A percentile compares a stretch with the other conserved stretches of the same genome.
phyloP scores from a whole-genome alignment of 1,284 basidiomycete genomes.

The Fomitiporia mediterranea region DNA sequence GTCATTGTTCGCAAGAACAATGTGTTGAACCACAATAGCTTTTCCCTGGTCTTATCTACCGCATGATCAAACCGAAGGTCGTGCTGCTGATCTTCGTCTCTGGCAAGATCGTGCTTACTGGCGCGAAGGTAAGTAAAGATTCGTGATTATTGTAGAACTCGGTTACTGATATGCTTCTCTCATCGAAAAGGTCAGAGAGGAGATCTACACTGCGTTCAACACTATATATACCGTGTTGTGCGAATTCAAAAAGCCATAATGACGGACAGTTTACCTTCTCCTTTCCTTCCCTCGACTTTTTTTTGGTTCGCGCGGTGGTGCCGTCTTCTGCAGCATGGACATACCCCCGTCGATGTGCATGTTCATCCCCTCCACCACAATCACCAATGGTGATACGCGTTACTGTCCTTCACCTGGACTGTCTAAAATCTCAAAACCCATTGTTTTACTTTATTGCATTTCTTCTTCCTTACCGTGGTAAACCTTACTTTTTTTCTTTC shows the following conservation, averaged over 20 bases:
- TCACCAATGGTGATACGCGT: too few species aligned
- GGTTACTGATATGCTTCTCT: constrained; percentile 23
- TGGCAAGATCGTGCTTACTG: constrained; percentile 98
- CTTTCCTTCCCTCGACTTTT: background rate
- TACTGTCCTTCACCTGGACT: too few species aligned
- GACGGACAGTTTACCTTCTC: background rate
- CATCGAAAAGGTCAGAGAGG: constrained; percentile 81
- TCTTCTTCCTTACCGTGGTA: background rate
- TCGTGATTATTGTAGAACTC: constrained; percentile 36
- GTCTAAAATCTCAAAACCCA: background rate
- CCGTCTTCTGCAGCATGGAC: background rate
- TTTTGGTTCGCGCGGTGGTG: background rate
- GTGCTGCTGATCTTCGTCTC: constrained; percentile 98
- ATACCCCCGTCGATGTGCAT: background rate
- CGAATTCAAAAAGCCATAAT: constrained; percentile 82
- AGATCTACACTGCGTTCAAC: constrained; percentile 99
- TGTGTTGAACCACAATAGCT: constrained; percentile 48
- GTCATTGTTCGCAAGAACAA: background rate
- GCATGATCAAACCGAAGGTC: constrained; percentile 99
- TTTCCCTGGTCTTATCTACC: constrained; percentile 98
- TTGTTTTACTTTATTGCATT: constrained; percentile 8
- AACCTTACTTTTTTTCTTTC: background rate
- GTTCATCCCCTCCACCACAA: background rate
- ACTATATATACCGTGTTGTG: constrained; percentile 95
- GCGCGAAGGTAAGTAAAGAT: constrained; percentile 78